Evolutionary conservation across 805 yeast genomes (phyloP), one percentile per base, ranked within the genome.

Genomic region (Tetrapisispora namnaoensis): DNA sequence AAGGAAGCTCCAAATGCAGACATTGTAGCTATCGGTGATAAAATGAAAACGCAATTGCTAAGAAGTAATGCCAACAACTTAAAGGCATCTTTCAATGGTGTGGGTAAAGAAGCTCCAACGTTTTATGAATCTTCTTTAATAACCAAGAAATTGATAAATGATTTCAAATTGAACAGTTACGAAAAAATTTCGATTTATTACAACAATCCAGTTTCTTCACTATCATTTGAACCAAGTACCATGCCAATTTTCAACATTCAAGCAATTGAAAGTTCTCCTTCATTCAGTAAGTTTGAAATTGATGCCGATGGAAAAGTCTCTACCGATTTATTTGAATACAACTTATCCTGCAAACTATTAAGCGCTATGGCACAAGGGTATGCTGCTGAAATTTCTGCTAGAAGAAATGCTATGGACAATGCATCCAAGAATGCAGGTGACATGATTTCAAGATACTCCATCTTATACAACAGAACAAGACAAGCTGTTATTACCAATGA

Each of bases 401-500:
- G 99, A 83, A 90, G 99, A 82, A 91, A 88, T 70, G 98, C 99
- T 61, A 91, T 91, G 99, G 99, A 91, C 75, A 93, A 93, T 68
- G 99, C 99, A 55, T 89, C 97, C 61, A 91, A 93, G 93, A 91
- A 91, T 70, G 99, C 99, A 55, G 96, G 95, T 75, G 99, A 93
- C 65, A 93, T 93, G 98, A 93, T 93, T 70, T 82, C 79, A 75
- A 84, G 80, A 69, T 91, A 86, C 85, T 85, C 98, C 60, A 93
- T 93, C 72, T 82, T 93, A 74, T 93, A 93, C 77, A 93, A 93
- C 90, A 91, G 99, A 82, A 85, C 97, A 67, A 88, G 97, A 79
- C 99, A 93, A 80, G 96, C 97, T 60, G 96, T 90, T 68, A 91
- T 91, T 68, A 90, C 98, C 74, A 93, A 93, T 82, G 99, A 93